phyloP scores from a whole-genome alignment of 148 eudicot genomes.

The Silene conica region DNA sequence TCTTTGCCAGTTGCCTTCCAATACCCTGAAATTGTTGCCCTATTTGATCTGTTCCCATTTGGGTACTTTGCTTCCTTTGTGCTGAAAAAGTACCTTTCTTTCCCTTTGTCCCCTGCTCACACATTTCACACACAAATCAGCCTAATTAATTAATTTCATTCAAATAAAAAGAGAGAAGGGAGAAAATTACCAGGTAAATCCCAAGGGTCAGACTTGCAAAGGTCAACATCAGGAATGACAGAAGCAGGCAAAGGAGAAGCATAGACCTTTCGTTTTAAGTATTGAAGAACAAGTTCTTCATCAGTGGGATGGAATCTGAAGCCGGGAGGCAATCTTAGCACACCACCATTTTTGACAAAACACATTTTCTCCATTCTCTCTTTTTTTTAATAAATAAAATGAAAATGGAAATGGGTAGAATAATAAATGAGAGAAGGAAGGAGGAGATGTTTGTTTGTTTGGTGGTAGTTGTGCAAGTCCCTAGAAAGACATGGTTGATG shows the following conservation, averaged over 20 bases:
- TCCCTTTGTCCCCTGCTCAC: constrained; percentile 53
- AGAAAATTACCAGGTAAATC: constrained; percentile 67
- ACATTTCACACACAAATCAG: too few relatives aligned
- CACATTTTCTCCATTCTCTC: constrained; percentile 12
- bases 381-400: too few relatives aligned
- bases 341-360: constrained; percentile 68
- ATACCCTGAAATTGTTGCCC: constrained; percentile 81
- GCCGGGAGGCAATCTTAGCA: constrained; percentile 73
- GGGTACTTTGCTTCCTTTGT: constrained; percentile 89
- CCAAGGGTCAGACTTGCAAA: constrained; percentile 95
- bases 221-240: constrained; percentile 73
- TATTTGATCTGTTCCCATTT: constrained; percentile 85
- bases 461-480: constrained; percentile 3
- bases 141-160: background rate
- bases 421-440: too few relatives aligned
- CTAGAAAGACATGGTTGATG: constrained; percentile 17
- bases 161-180: too few relatives aligned
- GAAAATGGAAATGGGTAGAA: too few relatives aligned
- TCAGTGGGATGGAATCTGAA: constrained; percentile 91
- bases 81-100: constrained; percentile 90
- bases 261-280: constrained; percentile 60
- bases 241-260: constrained; percentile 80
- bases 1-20: constrained; percentile 96
- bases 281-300: constrained; percentile 78
- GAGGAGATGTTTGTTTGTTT: background rate